Evolutionary conservation across 2,329 filamentous ascomycete genomes (phyloP).

Genomic region (Drechslera avenae): DNA sequence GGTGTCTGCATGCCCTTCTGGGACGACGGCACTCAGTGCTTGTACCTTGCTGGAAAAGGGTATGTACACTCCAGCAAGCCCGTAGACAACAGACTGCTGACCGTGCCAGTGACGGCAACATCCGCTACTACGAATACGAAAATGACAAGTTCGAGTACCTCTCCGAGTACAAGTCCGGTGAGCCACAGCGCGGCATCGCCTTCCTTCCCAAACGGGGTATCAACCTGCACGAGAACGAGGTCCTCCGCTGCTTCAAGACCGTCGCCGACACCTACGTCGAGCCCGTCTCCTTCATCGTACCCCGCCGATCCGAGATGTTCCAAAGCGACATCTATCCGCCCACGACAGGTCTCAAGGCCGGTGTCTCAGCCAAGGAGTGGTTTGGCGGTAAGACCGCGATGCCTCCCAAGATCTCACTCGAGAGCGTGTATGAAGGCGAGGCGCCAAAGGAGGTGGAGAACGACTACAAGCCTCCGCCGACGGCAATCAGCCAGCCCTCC

Average conservation of each 20-base stretch:
- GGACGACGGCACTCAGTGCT: constrained; percentile 93
- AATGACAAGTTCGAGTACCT: constrained; percentile 99
- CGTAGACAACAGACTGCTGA: constrained; percentile 11
- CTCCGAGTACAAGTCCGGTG: constrained; percentile 94
- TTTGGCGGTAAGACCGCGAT: constrained; percentile 80
- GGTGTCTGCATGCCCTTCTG: constrained; percentile 99
- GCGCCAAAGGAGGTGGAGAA: constrained; percentile 76
- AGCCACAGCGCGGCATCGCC: constrained; percentile 91
- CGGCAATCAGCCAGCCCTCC: constrained; percentile 44
- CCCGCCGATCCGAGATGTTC: constrained; percentile 89
- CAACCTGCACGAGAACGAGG: constrained; percentile 93
- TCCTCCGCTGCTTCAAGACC: constrained; percentile 92
- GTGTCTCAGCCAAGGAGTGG: constrained; percentile 82
- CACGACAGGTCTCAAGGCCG: constrained; percentile 77
- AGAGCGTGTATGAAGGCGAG: constrained; percentile 85
- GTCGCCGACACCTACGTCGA: constrained; percentile 94
- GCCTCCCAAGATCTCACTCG: constrained; percentile 90
- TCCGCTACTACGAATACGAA: constrained; percentile 97
- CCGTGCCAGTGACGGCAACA: constrained; percentile 82
- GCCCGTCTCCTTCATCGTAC: constrained; percentile 96
- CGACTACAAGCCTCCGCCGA: constrained; percentile 65
- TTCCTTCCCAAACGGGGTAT: constrained; percentile 95
- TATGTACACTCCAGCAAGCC: constrained; percentile 53
- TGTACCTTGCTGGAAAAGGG: constrained; percentile 98
- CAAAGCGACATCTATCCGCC: constrained; percentile 97